Conservation (phyloP, 2,329 filamentous ascomycete genomes). For the Colletotrichum sp. region DNA sequence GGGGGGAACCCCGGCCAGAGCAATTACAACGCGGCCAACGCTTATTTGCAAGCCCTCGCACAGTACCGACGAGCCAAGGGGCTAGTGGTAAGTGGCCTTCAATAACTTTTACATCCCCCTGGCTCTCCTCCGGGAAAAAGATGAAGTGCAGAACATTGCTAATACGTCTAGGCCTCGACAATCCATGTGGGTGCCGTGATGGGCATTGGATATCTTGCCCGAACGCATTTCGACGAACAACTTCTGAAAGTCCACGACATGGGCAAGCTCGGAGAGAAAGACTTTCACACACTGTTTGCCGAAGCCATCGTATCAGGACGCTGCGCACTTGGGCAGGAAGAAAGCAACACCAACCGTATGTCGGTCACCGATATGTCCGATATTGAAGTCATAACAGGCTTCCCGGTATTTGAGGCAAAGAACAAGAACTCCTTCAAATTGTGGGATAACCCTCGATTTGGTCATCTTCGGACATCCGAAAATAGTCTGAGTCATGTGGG, state of each 20-base stretch:
- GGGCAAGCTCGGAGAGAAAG: constrained; percentile 25
- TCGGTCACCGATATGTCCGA: background rate
- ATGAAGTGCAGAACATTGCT: background rate
- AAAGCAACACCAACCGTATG: background rate
- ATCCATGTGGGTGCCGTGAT: constrained; percentile 42
- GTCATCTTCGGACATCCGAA: background rate
- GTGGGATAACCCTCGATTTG: background rate
- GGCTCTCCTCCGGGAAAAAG: background rate
- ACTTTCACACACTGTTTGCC: constrained; percentile 47
- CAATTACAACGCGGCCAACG: constrained; percentile 48
- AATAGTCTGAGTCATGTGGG: background rate
- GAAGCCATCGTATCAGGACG: constrained; percentile 39
- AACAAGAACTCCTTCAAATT: background rate
- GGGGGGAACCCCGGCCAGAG: constrained; percentile 41
- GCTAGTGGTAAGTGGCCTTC: constrained; percentile 31
- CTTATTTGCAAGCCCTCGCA: constrained; percentile 43
- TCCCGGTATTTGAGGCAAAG: background rate
- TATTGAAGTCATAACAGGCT: background rate
- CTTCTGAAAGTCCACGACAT: background rate
- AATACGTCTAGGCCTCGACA: constrained; percentile 26
- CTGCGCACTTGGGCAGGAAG: background rate
- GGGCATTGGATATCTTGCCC: constrained; percentile 45
- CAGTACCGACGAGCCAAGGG: constrained; percentile 29
- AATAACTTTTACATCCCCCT: background rate
- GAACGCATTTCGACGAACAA: constrained; percentile 11